Percentiles rank a stretch among this genome's conserved stretches.
Conservation (phyloP, 306 rosid genomes). For the Vigna nakashimae region DNA sequence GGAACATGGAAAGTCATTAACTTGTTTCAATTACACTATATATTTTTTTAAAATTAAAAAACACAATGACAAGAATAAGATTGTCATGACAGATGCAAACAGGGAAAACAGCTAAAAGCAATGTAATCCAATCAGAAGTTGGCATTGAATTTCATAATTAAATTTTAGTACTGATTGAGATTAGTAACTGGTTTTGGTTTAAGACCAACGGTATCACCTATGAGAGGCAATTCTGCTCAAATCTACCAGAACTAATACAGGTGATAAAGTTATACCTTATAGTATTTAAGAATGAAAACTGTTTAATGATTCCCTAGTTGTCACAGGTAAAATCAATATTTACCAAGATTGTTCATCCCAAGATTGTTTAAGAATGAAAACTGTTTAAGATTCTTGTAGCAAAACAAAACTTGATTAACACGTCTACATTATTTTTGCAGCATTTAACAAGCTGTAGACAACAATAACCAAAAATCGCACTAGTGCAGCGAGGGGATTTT, state of each 20-base stretch:
- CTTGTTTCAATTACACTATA: conserved; percentile 35
- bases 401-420: too few relatives aligned
- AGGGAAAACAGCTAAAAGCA: conserved; percentile 26
- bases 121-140: not conserved
- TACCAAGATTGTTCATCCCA: conserved; percentile 9
- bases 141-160: conserved; percentile 25
- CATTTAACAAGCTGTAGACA: too few relatives aligned
- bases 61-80: conserved; percentile 33
- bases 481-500: too few relatives aligned
- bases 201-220: too few relatives aligned
- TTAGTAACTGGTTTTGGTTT: not conserved
- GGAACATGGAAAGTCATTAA: conserved; percentile 76
- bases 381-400: too few relatives aligned
- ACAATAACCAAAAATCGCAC: too few relatives aligned
- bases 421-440: too few relatives aligned
- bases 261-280: too few relatives aligned
- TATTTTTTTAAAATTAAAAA: conserved; percentile 29
- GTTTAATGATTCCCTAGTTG: not conserved
- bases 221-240: too few relatives aligned
- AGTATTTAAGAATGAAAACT: not conserved
- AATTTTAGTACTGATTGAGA: conserved; percentile 6
- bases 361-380: too few relatives aligned
- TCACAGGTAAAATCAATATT: not conserved
- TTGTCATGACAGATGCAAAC: conserved; percentile 13
- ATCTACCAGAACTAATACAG: too few relatives aligned